phyloP scores from a whole-genome alignment of 208 protist species.

The Trypanosoma avium region DNA sequence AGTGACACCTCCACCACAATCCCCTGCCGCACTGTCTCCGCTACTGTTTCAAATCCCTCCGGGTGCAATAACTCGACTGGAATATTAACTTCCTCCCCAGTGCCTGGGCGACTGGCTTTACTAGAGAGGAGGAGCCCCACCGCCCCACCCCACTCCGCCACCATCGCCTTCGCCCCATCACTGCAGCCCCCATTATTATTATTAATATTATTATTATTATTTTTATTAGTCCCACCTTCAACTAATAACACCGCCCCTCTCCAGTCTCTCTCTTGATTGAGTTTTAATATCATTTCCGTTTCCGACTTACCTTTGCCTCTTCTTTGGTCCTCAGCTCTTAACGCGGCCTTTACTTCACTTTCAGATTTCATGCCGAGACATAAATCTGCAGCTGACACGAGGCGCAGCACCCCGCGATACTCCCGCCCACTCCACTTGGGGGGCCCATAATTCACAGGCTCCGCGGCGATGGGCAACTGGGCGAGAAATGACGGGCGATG shows the following conservation, averaged over 20 bases:
- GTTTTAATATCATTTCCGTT: too few relatives aligned
- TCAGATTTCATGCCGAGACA: background rate
- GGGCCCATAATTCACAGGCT: conserved; percentile 2
- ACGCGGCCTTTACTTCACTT: background rate
- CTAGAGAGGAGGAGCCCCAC: conserved; percentile 16
- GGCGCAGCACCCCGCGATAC: conserved; percentile 14
- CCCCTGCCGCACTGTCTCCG: background rate
- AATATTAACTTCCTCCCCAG: conserved; percentile 20
- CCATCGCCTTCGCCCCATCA: conserved; percentile 6
- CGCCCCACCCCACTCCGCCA: conserved; percentile 16
- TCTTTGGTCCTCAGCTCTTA: too few relatives aligned
- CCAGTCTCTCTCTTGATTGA: too few relatives aligned
- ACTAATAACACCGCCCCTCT: too few relatives aligned
- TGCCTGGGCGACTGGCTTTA: too few relatives aligned
- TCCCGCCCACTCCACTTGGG: conserved; percentile 7
- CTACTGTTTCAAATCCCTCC: conserved; percentile 9
- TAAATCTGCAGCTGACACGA: background rate
- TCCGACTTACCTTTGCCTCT: too few relatives aligned
- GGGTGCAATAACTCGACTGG: conserved; percentile 17
- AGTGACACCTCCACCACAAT: conserved; percentile 21
- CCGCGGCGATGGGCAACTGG: background rate
- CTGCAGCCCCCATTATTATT: conserved; percentile 13
- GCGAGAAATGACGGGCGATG: conserved; percentile 18
- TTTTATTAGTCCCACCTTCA: too few relatives aligned
- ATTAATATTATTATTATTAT: too few relatives aligned